A percentile compares a stretch with the other conserved stretches of the same genome.
Conservation (phyloP, 306 rosid species). For the Gastrolobium villosum region DNA sequence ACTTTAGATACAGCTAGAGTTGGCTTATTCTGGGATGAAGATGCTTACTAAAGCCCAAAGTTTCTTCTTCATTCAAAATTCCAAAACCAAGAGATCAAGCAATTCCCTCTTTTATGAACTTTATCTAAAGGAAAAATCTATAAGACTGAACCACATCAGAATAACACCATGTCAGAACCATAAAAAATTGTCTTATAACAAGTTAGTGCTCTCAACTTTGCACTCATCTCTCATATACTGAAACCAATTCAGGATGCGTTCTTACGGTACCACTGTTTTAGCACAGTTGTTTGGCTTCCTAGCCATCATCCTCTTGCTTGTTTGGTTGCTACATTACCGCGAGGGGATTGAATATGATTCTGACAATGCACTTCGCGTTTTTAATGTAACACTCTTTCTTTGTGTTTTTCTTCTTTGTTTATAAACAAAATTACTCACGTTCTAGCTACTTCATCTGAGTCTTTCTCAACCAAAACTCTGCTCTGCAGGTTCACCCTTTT, state of each 20-base stretch:
- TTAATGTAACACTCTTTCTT: slow-evolving; percentile 61
- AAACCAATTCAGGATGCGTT: slow-evolving; percentile 19
- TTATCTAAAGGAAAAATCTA: slow-evolving; percentile 41
- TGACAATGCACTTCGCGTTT: slow-evolving; percentile 56
- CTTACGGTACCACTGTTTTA: slow-evolving; percentile 48
- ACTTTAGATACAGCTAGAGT: slow-evolving; percentile 43
- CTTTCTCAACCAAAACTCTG: neutral
- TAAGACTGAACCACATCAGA: slow-evolving; percentile 50
- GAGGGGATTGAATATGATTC: slow-evolving; percentile 86
- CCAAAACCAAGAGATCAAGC: slow-evolving; percentile 87
- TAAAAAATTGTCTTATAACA: slow-evolving; percentile 1
- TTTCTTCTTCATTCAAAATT: slow-evolving; percentile 56
- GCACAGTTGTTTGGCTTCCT: slow-evolving; percentile 84
- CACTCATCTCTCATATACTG: neutral
- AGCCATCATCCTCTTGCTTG: slow-evolving; percentile 74
- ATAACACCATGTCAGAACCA: slow-evolving; percentile 42
- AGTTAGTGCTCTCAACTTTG: neutral
- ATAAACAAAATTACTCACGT: neutral
- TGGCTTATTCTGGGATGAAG: slow-evolving; percentile 31
- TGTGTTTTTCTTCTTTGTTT: neutral
- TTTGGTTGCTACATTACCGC: slow-evolving; percentile 86
- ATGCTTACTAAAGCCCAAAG: slow-evolving; percentile 63
- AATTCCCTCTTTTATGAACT: slow-evolving; percentile 56
- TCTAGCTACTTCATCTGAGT: neutral
- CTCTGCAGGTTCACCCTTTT: slow-evolving; percentile 85